Evolutionary conservation across 2,329 filamentous ascomycete genomes (phyloP), one percentile per base, ranked within the genome.

Genomic region (Dactylellina parvicollis): DNA sequence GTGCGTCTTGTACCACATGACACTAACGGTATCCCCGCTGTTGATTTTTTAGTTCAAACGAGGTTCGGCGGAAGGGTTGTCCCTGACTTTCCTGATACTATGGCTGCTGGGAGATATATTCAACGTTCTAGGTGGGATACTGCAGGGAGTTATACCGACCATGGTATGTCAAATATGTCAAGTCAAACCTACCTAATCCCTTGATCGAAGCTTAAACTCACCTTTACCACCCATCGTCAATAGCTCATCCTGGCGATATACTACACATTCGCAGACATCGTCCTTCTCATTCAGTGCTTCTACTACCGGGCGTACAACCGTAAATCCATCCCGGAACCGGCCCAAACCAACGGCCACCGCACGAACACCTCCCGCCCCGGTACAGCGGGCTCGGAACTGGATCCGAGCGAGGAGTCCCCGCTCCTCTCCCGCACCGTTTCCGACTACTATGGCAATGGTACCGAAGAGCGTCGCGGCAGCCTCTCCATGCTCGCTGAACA

Each of bases 91-190:
- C 83, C 88, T 98, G 79, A 89, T 96, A 72, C 87, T 96, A 78
- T 99, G 95, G 95, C 86, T 97, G 1, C 85, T 89, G 0, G 95
- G 95, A 57, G 95, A 99, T 88, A 89, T 97, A 76, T 97, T 96
- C 85, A 98, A 98, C 80, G 96, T 97, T 75, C 85, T 96, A 1
- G 94, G 94, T n/a, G 91, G 92, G 16, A 88, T 97, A 14, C 81
- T 97, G 9, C 94, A 98, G 80, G 90, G 91, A 62, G 94, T 99
- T 4, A 82, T 98, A 60, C 93, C 95, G 0, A 99, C 94, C 0
- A 97, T 98, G 92, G 86, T 89, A 79, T 74, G 82, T 77, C n/a
- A n/a, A n/a, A 60, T 32, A 32, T 77, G 24, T 46, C n/a, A 12
- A 16, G 24, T 30, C 4, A 22, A 18, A 8, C 26, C 36, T 34